Conservation (phyloP, 2,329 filamentous ascomycete species). For the Verticillium nubilum region DNA sequence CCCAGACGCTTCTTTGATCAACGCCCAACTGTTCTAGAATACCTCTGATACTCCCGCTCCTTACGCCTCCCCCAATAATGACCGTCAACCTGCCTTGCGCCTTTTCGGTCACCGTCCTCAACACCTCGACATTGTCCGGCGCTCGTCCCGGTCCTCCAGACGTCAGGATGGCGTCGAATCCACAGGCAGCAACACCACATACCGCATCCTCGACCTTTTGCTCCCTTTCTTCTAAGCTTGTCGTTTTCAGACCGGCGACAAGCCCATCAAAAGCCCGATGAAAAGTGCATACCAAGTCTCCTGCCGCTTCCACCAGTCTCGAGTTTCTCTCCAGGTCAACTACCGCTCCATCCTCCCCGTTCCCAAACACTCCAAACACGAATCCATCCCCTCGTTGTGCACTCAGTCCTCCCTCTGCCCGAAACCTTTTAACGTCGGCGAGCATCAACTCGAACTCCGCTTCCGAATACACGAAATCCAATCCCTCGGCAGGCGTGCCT, state of each 20-base stretch:
- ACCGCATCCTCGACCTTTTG: constrained; percentile 19
- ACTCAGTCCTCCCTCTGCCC: constrained; percentile 27
- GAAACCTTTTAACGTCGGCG: constrained; percentile 22
- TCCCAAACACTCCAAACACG: constrained; percentile 44
- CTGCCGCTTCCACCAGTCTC: constrained; percentile 33
- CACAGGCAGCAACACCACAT: constrained; percentile 29
- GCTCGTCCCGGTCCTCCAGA: constrained; percentile 42
- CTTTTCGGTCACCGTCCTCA: constrained; percentile 29
- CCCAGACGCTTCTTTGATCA: constrained; percentile 25
- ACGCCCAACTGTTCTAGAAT: constrained; percentile 21
- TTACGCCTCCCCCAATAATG: constrained; percentile 47
- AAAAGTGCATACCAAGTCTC: constrained; percentile 42
- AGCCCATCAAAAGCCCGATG: constrained; percentile 52
- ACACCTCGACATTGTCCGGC: constrained; percentile 27
- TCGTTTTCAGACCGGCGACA: constrained; percentile 16
- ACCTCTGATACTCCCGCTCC: constrained; percentile 30
- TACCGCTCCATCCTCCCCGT: constrained; percentile 6
- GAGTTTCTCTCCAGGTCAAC: constrained; percentile 36
- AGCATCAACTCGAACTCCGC: constrained; percentile 40
- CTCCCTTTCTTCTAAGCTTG: constrained; percentile 11
- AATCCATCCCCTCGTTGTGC: constrained; percentile 45
- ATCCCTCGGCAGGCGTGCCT: constrained; percentile 18
- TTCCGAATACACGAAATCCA: constrained; percentile 44
- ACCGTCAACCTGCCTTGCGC: constrained; percentile 33
- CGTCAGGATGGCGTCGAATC: constrained; percentile 47